Percentiles rank a stretch among this genome's conserved stretches.
These are phyloP conservation scores for Cercospora berteroae DNA, from an alignment of 2,329 filamentous ascomycete genomes.

Conservation along the genomic window DNA sequence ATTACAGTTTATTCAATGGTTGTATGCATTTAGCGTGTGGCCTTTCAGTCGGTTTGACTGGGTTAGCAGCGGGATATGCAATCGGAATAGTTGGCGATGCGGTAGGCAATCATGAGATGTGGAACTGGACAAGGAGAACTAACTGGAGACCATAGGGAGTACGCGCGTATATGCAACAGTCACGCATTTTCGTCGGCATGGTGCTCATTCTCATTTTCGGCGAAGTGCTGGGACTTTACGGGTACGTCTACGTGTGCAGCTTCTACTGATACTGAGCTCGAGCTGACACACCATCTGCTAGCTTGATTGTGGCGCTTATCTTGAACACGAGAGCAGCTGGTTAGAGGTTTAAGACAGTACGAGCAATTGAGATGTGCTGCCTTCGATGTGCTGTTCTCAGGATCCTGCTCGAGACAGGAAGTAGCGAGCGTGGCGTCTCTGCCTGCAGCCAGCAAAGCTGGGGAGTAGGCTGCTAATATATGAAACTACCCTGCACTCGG, in stretches of 20 bases:
- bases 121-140: not conserved
- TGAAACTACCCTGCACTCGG: slow-evolving; percentile 1
- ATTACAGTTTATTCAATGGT: slow-evolving; percentile 84
- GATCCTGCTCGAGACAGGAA: not conserved
- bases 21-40: slow-evolving; percentile 94
- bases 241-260: slow-evolving; percentile 57
- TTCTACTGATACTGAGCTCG: not conserved
- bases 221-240: slow-evolving; percentile 94
- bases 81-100: slow-evolving; percentile 95
- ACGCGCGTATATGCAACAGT: slow-evolving; percentile 93
- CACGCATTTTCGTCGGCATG: slow-evolving; percentile 96
- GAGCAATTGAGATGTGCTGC: not conserved
- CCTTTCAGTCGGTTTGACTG: slow-evolving; percentile 85
- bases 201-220: slow-evolving; percentile 98
- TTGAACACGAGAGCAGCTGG: slow-evolving; percentile 65
- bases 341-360: slow-evolving; percentile 12
- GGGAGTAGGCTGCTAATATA: slow-evolving; percentile 3
- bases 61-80: slow-evolving; percentile 90
- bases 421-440: slow-evolving; percentile 1
- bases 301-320: slow-evolving; percentile 88
- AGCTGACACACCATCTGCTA: slow-evolving; percentile 39
- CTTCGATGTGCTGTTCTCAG: not conserved
- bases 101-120: slow-evolving; percentile 47
- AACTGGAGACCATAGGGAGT: slow-evolving; percentile 58
- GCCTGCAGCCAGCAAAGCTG: slow-evolving; percentile 8